phyloP scores from a whole-genome alignment of 2,329 filamentous ascomycete genomes.

The Mariannaea elegans region DNA sequence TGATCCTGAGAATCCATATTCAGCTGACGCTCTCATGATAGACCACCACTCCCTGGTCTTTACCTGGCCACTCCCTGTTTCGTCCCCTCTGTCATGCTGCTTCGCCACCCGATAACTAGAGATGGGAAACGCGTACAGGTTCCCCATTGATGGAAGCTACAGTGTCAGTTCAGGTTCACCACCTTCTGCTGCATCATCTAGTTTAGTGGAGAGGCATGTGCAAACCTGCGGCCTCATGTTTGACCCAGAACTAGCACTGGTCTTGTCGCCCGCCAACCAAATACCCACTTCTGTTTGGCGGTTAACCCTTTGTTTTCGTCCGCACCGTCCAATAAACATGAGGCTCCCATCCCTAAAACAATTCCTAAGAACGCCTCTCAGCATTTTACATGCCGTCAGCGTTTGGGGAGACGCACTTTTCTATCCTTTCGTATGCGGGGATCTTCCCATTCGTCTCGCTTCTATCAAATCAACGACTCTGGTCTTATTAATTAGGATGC shows the following conservation, averaged over 20 bases:
- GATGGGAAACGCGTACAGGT: background rate
- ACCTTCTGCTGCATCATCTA: background rate
- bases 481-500: background rate
- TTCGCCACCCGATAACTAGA: conserved; percentile 3
- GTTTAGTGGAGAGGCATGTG: background rate
- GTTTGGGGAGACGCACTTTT: conserved; percentile 6
- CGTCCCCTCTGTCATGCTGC: background rate
- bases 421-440: background rate
- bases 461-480: background rate
- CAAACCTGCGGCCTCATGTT: conserved; percentile 5
- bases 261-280: background rate
- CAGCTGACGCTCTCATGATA: conserved; percentile 13
- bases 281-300: background rate
- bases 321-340: background rate
- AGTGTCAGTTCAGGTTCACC: background rate
- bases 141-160: conserved; percentile 8
- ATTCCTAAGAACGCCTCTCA: background rate
- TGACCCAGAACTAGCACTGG: conserved; percentile 8
- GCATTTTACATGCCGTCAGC: conserved; percentile 3
- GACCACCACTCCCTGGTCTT: background rate
- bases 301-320: conserved; percentile 7
- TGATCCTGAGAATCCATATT: background rate
- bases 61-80: background rate
- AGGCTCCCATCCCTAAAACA: background rate
- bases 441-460: conserved; percentile 1